Evolutionary conservation across 257 asterid genomes (phyloP).

Genomic region (Solanum gracilifrons): DNA sequence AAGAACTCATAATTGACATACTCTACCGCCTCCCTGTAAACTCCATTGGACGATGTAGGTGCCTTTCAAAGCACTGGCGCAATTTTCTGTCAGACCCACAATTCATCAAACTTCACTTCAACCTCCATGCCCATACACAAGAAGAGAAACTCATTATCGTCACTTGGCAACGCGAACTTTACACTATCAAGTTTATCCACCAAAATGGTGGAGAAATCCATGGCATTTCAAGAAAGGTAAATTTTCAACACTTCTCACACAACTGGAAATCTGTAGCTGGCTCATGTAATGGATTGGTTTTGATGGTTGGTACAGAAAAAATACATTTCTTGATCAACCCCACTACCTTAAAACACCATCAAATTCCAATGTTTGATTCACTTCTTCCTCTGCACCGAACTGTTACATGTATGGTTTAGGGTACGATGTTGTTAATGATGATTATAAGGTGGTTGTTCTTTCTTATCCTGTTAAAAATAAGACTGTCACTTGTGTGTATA

Average conservation of each 20-base stretch:
- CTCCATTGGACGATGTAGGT: too few species aligned
- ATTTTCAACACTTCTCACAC: neutral
- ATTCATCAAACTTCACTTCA: neutral
- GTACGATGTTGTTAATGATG: conserved; percentile 22
- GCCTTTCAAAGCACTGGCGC: neutral
- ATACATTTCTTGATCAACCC: neutral
- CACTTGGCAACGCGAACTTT: neutral
- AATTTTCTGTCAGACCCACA: neutral
- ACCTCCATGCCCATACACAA: neutral
- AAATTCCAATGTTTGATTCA: neutral
- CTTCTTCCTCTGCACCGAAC: neutral
- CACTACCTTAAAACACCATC: conserved; percentile 10
- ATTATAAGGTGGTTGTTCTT: conserved; percentile 33
- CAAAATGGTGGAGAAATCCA: neutral
- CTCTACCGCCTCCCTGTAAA: neutral
- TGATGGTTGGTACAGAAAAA: neutral
- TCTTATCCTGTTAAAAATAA: conserved; percentile 12
- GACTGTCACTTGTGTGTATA: conserved; percentile 25
- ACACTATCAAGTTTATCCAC: neutral
- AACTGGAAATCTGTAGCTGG: neutral
- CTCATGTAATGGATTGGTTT: neutral
- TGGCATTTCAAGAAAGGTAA: neutral
- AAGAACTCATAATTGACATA: neutral
- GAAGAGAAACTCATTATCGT: neutral
- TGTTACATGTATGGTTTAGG: conserved; percentile 22